Base-by-base conservation (phyloP, 371 early-diverging fungal genomes). In the Apophysomyces ossiformis region DNA sequence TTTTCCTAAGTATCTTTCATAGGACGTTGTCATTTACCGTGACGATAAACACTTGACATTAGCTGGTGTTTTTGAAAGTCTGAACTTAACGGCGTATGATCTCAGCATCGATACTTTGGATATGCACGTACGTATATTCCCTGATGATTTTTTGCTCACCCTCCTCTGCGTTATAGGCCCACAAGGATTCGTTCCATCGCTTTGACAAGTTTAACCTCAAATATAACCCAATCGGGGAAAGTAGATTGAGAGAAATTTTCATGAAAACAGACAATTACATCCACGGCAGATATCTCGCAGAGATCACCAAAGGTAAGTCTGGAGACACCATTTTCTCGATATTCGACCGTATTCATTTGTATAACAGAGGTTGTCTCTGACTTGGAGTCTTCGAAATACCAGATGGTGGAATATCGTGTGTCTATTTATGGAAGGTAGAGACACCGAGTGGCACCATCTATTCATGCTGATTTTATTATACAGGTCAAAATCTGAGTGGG, bases 191-290 rank as follows among this genome's bases (percentile, higher is more conserved):
- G 2, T 93, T 93, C 77, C 92, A 98, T 77, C 87, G 98, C 37
- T 97, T 98, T 69, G 98, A 99, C 84, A 95, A 96, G 78, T 98
- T 99, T 87, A 98, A 98, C 77, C 83, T 96, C 54, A 98, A 99
- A 79, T 99, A 98, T 80, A 98, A 97, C 69, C 98, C 98, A 5
- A 89, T 95, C 41, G 97, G 97, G 18, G 88, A 89, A 64, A 85
- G 85, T 60, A 78, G 87, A 66, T 64, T 89, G 67, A 79, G 96
- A 67, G 95, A 94, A 71, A 94, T 96, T 60, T 96, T 96, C 65
- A 82, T 97, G 83, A 99, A 99, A 83, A 95, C 98, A 0, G 99
- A 99, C 75, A 99, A 99, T 77, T 92, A 85, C 65, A 92, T 97
- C 64, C 70, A 92, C 6, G 99, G 99, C 13, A 79, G 88, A 26